A percentile compares a stretch with the other conserved stretches of the same genome.
These are phyloP conservation scores for Escallonia rubra DNA, from an alignment of 129 eudicot genomes.

Conservation along the genomic window DNA sequence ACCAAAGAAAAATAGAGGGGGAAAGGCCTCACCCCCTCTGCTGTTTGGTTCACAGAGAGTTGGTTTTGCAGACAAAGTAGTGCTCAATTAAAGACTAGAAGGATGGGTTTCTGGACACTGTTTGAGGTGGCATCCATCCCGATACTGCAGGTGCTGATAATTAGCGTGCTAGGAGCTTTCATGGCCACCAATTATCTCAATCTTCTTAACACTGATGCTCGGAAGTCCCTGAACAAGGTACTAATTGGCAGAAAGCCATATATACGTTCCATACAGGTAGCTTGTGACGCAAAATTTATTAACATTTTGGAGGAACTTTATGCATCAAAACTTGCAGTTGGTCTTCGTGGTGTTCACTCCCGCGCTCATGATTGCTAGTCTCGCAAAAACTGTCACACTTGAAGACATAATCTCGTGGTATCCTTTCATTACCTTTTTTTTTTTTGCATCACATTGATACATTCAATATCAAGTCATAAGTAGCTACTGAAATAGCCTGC, in stretches of 20 bases:
- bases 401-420: conserved; percentile 81
- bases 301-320: background rate
- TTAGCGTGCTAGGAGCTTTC: conserved; percentile 40
- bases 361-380: conserved; percentile 59
- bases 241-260: no score
- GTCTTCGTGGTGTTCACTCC: conserved; percentile 85
- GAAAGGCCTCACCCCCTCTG: background rate
- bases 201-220: conserved; percentile 31
- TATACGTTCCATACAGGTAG: no score
- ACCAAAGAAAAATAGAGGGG: background rate
- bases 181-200: conserved; percentile 42
- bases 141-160: conserved; percentile 34
- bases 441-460: background rate
- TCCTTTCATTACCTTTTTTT: background rate
- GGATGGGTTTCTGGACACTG: conserved; percentile 44
- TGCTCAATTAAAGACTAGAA: background rate
- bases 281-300: no score
- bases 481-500: no score
- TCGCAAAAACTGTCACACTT: conserved; percentile 70
- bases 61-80: no score
- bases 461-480: no score
- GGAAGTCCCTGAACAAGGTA: conserved; percentile 42
- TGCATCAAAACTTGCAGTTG: conserved; percentile 31
- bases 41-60: no score
- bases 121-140: conserved; percentile 56